Evolutionary conservation across 140 eudicot genomes (phyloP), one percentile per base, ranked within the genome.

Genomic region (Bidens hawaiensis): DNA sequence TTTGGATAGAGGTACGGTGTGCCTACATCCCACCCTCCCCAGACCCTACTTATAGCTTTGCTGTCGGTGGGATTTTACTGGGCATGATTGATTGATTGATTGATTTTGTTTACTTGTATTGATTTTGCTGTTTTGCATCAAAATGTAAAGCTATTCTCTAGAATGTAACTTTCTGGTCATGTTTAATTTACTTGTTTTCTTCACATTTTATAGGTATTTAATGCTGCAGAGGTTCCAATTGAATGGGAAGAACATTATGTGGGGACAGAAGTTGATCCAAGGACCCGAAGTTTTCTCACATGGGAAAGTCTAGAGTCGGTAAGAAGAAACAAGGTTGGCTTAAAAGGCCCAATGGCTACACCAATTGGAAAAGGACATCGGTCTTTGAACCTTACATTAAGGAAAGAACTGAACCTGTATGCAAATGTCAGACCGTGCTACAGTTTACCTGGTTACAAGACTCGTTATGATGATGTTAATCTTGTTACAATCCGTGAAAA

Each of bases 311-410:
- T 90, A 28, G 97, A 90, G 65, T 87, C 97, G 0, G 95, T 90
- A 65, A 48, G 94, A 66, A 50, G 68, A 28, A 90, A 90, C 52
- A 86, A 84, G 60, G 87, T 90, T 46, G 97, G 97, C 5, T 65
- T 90, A 51, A 90, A 90, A 78, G 96, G 97, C 40, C 97, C 97
- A 16, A 90, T 90, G 95, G 97, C 97, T 36, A 90, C 97, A 38
- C 97, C 97, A 19, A 87, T 86, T 62, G 97, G 97, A 10, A 90
- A 90, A 77, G 97, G 95, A 6, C 97, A 90, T 74, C 95, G 97
- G 59, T 90, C 95, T 2, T 74, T 90, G 68, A 90, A 90, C 67
- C 95, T 90, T 68, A 90, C 97, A 13, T 65, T 90, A 72, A 84
- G 97, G 72, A 90, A 90, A 72, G 95, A 90, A 64, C 90, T 90